phyloP scores from a whole-genome alignment of 2,329 filamentous ascomycete genomes.

The Curvularia sp. region DNA sequence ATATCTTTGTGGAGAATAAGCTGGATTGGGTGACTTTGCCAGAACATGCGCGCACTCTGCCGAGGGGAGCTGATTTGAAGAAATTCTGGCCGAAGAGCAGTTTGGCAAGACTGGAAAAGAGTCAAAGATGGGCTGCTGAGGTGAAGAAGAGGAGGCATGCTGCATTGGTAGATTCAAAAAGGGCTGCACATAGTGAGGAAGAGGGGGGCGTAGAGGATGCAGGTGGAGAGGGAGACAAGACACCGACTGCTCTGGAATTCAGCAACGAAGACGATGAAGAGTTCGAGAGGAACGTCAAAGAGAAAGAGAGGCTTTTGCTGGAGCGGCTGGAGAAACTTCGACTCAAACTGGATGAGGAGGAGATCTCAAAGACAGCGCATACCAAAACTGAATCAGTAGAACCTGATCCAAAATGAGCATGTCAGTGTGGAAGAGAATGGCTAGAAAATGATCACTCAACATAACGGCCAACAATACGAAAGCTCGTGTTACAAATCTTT shows the following conservation, averaged over 20 bases:
- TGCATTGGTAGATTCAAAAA: neutral
- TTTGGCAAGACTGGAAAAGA: slow-evolving; percentile 32
- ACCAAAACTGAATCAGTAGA: neutral
- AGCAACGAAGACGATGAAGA: slow-evolving; percentile 37
- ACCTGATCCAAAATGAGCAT: neutral
- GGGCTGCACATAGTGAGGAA: neutral
- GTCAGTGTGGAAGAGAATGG: neutral
- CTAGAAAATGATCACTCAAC: neutral
- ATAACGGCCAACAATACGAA: too few species aligned
- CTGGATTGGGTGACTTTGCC: slow-evolving; percentile 41
- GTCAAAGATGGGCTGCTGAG: slow-evolving; percentile 13
- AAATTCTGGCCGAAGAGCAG: slow-evolving; percentile 40
- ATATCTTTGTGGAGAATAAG: slow-evolving; percentile 38
- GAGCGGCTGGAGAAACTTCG: slow-evolving; percentile 41
- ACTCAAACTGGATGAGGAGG: slow-evolving; percentile 33
- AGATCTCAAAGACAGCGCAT: slow-evolving; percentile 1
- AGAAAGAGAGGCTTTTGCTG: slow-evolving; percentile 38
- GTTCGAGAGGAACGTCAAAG: slow-evolving; percentile 36
- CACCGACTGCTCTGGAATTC: slow-evolving; percentile 36
- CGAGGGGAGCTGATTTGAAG: slow-evolving; percentile 18
- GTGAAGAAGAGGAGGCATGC: slow-evolving; percentile 4
- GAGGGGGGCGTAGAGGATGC: slow-evolving; percentile 10
- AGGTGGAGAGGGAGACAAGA: slow-evolving; percentile 36
- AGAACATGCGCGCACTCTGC: slow-evolving; percentile 26
- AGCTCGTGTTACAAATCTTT: neutral